phyloP scores from a whole-genome alignment of 352 stramenopile species.

The Globisporangium iwayamae region DNA sequence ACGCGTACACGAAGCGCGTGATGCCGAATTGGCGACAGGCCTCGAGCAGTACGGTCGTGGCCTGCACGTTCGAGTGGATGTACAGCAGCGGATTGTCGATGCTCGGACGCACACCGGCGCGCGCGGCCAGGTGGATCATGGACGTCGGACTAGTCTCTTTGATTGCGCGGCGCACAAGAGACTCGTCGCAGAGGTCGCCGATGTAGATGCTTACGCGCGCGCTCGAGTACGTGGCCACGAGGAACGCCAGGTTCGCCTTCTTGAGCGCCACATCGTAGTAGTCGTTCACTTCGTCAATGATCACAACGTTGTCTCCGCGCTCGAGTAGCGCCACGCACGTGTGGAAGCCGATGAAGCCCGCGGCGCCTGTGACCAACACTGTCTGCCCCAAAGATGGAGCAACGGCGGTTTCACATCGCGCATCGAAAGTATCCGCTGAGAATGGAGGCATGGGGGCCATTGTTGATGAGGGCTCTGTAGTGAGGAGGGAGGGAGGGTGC shows the following conservation, averaged over 20 bases:
- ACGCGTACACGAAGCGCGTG: slow-evolving; percentile 96
- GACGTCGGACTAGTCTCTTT: slow-evolving; percentile 75
- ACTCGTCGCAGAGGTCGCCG: slow-evolving; percentile 93
- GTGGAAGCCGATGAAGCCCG: slow-evolving; percentile 97
- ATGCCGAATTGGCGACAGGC: slow-evolving; percentile 86
- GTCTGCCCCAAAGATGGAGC: no score
- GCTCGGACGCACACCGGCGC: slow-evolving; percentile 94
- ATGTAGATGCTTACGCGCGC: slow-evolving; percentile 76
- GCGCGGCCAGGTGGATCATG: slow-evolving; percentile 95
- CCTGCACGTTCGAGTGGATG: slow-evolving; percentile 96
- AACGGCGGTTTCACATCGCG: no score
- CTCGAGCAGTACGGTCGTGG: slow-evolving; percentile 93
- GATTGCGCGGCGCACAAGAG: slow-evolving; percentile 89
- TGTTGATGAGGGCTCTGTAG: no score
- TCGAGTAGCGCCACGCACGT: slow-evolving; percentile 87
- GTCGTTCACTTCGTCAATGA: slow-evolving; percentile 98
- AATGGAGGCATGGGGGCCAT: no score
- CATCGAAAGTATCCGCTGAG: no score
- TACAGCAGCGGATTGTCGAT: slow-evolving; percentile 98
- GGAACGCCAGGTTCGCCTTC: slow-evolving; percentile 90
- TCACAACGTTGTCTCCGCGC: slow-evolving; percentile 90
- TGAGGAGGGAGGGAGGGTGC: no score
- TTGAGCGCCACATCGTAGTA: slow-evolving; percentile 98
- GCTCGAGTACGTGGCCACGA: slow-evolving; percentile 49
- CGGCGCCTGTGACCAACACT: slow-evolving; percentile 89